Evolutionary conservation across 1,284 basidiomycete genomes (phyloP).

Genomic region (Sutorius eximius): DNA sequence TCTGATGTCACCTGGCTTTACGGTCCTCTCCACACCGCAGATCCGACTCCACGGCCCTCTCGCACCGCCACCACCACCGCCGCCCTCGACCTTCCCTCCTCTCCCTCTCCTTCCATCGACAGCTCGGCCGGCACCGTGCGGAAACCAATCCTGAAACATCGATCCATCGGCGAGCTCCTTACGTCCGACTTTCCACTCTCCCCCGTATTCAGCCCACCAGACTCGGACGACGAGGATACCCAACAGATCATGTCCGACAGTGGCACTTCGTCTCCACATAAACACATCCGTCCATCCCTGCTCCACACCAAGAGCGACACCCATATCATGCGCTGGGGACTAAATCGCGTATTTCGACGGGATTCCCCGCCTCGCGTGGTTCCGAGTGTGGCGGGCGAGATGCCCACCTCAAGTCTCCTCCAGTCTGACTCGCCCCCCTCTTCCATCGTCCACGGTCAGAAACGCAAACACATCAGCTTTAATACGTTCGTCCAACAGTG

Average conservation of each 20-base stretch:
- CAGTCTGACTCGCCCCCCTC: slow-evolving; percentile 22
- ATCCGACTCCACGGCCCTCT: slow-evolving; percentile 44
- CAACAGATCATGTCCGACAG: slow-evolving; percentile 24
- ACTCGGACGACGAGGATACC: slow-evolving; percentile 35
- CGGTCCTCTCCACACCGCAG: slow-evolving; percentile 92
- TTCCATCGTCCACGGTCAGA: slow-evolving; percentile 40
- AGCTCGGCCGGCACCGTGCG: slow-evolving; percentile 39
- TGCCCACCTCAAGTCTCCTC: slow-evolving; percentile 16
- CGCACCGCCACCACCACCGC: slow-evolving; percentile 26
- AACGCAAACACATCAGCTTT: slow-evolving; percentile 91
- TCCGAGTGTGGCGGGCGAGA: slow-evolving; percentile 30
- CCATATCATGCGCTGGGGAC: slow-evolving; percentile 60
- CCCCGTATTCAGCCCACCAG: slow-evolving; percentile 54
- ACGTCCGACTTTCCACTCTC: slow-evolving; percentile 61
- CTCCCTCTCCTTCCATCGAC: slow-evolving; percentile 35
- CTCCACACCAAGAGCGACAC: slow-evolving; percentile 84
- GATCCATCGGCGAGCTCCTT: slow-evolving; percentile 90
- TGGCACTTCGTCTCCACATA: slow-evolving; percentile 8
- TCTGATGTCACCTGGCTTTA: slow-evolving; percentile 99
- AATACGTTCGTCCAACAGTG: slow-evolving; percentile 98
- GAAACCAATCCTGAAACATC: slow-evolving; percentile 96
- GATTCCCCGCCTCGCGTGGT: slow-evolving; percentile 65
- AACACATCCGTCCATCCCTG: slow-evolving; percentile 51
- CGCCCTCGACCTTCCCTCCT: slow-evolving; percentile 38
- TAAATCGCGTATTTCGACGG: slow-evolving; percentile 55